Evolutionary conservation across 306 rosid genomes (phyloP), one percentile per base, ranked within the genome.

Genomic region (Prunus mira): DNA sequence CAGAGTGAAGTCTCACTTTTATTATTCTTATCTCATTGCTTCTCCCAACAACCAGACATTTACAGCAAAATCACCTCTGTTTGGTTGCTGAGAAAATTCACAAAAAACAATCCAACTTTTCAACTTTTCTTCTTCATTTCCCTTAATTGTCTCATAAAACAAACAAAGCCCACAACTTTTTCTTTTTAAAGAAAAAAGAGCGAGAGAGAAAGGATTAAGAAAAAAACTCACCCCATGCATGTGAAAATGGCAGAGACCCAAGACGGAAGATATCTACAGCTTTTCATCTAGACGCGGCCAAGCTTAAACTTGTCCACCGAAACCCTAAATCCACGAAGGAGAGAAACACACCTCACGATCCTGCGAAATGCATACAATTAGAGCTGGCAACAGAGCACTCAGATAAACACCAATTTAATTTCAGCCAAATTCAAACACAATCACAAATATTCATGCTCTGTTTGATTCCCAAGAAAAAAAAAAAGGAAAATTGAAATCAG

Each of bases 211-310:
- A 62, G 50, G 24, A 71, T 52, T 67, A 46, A 66, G 60, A 72
- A 80, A 73, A 13, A 19, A 79, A 84, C 84, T 88, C 72, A 93
- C 98, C 97, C 93, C 91, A 91, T 82, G 87, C 91, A 83, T 3
- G 87, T 65, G 80, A 91, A 74, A 85, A 89, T 77, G 74, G 72
- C 82, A 75, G 62, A 86, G 86, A 87, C 68, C 88, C 91, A 88
- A 76, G 91, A 81, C 43, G 87, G 96, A 82, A 85, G 67, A 79
- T 75, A 82, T 69, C 82, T 41, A 76, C 76, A 76, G 86, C 75
- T 64, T 67, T 81, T 88, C 96, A 93, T 91, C 81, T 81, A 92
- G 70, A 66, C 27, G 61, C 55, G 43, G 80, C 72, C 73, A 65
- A 78, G 69, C 61, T 79, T 73, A 86, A 83, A 84, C 75, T 76